Base-by-base conservation (phyloP, 2,329 filamentous ascomycete species). In the Cladophialophora bantiana region DNA sequence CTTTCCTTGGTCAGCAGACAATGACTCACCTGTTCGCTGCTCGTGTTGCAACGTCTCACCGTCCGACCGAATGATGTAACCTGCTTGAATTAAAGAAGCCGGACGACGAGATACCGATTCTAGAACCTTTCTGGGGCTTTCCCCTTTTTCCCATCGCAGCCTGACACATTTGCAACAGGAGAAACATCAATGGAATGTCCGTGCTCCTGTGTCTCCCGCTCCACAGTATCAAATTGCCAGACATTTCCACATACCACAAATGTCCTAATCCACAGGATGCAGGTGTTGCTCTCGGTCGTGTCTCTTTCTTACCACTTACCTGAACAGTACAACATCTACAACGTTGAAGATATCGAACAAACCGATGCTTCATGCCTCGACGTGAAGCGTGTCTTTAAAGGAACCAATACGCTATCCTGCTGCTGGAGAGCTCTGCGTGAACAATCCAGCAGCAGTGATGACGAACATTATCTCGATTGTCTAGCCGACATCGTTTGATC, bases 401-500 rank as follows among this genome's bases (percentile, higher is more conserved):
- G n/a, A 12, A 10, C 1, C 20, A 20, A 18, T n/a, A 38, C 36
- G 9, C 36, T 55, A 35, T 56, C 38, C 35, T 54, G 42, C 61
- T 65, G 53, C 38, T 61, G 50, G 54, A 40, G 13, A 38, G 59
- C 60, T 68, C 61, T 64, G 10, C 65, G 70, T 64, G 71, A 71
- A 72, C 66, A 71, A 65, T 56, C 59, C 68, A 62, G 57, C 36
- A 66, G 67, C 69, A 56, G 54, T 71, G 71, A 72, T 67, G 71
- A 71, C 50, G 55, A 71, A 40, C 35, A 34, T 40, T 55, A 20
- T 66, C 35, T 64, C 32, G 45, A 63, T 62, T 63, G 60, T 66
- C 64, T 32, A 69, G 69, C 68, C 66, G 69, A 71, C 71, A 71
- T 72, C 69, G 66, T 50, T 69, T 72, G 71, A 72, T 64, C 20